phyloP scores from a whole-genome alignment of 1,284 basidiomycete species.

The Fomes fomentarius region DNA sequence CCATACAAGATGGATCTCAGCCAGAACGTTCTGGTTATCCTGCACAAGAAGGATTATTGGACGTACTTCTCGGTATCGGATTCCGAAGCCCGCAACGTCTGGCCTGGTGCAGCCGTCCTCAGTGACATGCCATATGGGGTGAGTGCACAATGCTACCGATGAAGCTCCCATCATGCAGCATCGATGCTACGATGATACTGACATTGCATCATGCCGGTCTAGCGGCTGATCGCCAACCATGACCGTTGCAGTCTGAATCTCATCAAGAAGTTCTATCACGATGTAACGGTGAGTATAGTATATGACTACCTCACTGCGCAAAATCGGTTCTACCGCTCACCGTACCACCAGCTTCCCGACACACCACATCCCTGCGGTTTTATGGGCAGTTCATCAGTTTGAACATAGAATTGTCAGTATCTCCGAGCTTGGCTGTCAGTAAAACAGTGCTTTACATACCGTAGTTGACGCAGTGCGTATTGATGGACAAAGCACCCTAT shows the following conservation, averaged over 20 bases:
- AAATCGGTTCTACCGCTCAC: no score
- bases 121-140: background rate
- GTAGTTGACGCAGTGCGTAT: no score
- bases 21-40: background rate
- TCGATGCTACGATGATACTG: background rate
- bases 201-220: no score
- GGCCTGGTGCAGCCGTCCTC: background rate
- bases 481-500: no score
- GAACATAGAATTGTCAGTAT: no score
- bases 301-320: no score
- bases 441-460: no score
- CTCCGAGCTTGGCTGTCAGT: no score
- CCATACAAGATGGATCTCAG: background rate
- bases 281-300: background rate
- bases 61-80: background rate
- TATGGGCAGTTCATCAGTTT: no score
- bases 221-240: background rate
- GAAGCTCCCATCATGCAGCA: background rate
- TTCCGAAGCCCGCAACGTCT: background rate
- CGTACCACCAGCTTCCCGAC: no score
- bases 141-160: no score
- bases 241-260: background rate
- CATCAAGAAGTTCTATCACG: background rate
- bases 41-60: background rate
- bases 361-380: no score